phyloP scores from a whole-genome alignment of 176 grass and related monocot species.

The Tillandsia leiboldiana region DNA sequence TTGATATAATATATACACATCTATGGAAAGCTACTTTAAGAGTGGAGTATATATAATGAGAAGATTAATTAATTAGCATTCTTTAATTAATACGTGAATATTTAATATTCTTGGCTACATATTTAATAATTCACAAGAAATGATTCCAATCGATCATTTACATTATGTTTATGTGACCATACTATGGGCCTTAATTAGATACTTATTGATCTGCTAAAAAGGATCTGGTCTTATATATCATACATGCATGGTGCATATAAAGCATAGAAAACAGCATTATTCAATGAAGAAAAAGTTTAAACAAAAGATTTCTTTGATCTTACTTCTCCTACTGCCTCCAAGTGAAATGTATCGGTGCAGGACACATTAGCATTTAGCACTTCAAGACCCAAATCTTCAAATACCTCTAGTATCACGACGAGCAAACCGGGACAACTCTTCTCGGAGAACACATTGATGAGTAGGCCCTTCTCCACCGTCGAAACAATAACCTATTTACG shows the following conservation, averaged over 20 bases:
- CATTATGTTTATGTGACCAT: background rate
- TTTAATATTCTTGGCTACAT: too few species aligned
- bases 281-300: background rate
- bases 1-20: too few species aligned
- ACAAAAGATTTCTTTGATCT: background rate
- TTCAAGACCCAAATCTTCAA: constrained; percentile 47
- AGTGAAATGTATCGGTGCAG: constrained; percentile 33
- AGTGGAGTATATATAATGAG: too few species aligned
- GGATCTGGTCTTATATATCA: background rate
- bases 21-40: too few species aligned
- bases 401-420: constrained; percentile 40
- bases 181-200: background rate
- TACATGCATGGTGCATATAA: background rate
- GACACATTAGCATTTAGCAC: constrained; percentile 46
- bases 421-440: constrained; percentile 30
- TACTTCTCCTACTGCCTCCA: constrained; percentile 39
- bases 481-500: constrained; percentile 34
- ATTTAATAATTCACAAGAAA: too few species aligned
- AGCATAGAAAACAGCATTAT: too few species aligned
- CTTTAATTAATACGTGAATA: too few species aligned
- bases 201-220: background rate
- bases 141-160: too few species aligned
- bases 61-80: too few species aligned
- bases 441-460: constrained; percentile 37
- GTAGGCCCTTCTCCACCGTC: constrained; percentile 30